phyloP scores from a whole-genome alignment of 306 rosid species.

The Lagenaria siceraria region DNA sequence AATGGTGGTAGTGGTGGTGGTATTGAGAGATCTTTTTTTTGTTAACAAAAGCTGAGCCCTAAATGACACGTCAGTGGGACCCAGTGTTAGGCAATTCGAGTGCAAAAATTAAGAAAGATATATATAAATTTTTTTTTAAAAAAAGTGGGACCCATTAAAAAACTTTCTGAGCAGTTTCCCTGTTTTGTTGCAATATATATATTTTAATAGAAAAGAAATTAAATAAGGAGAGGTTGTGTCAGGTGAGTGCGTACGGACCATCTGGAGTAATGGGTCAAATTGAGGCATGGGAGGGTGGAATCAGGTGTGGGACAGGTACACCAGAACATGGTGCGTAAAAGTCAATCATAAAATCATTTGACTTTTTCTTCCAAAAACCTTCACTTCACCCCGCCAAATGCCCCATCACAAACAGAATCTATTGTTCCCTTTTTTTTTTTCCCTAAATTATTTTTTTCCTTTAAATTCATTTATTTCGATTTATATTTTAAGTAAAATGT shows the following conservation, averaged over 20 bases:
- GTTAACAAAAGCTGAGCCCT: background rate
- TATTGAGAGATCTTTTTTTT: background rate
- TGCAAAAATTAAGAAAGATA: background rate
- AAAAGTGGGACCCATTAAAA: background rate
- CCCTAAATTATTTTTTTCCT: background rate
- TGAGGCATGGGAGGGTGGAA: background rate
- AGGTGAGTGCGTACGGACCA: slow-evolving; percentile 9
- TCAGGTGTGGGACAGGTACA: slow-evolving; percentile 4
- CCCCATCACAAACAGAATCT: background rate
- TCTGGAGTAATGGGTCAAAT: slow-evolving; percentile 3
- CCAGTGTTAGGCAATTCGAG: background rate
- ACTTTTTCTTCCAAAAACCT: background rate
- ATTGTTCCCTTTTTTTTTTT: background rate
- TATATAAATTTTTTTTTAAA: no score
- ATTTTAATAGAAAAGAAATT: background rate
- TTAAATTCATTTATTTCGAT: background rate
- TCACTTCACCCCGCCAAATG: background rate
- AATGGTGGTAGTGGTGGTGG: background rate
- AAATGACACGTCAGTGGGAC: slow-evolving; percentile 4
- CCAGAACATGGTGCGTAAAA: background rate
- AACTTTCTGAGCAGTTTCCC: slow-evolving; percentile 1
- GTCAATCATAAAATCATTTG: background rate
- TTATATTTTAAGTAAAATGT: background rate
- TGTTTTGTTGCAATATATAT: background rate
- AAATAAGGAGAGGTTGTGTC: background rate